Conservation (phyloP, 2,329 filamentous ascomycete species). For the Tolypocladium pustulatum region DNA sequence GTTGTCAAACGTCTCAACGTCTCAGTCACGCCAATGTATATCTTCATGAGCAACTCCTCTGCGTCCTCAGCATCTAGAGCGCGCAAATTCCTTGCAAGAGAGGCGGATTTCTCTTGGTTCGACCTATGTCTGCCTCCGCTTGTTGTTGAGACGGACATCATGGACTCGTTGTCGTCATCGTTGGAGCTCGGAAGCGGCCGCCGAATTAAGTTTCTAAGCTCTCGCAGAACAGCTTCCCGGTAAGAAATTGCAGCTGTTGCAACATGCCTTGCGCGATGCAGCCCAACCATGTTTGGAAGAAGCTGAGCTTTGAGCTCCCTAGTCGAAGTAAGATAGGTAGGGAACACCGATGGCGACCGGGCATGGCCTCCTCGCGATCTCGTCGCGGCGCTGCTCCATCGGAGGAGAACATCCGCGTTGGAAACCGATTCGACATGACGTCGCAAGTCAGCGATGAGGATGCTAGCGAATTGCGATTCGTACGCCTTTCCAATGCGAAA, state of each 20-base stretch:
- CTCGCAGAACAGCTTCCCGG: conserved; percentile 71
- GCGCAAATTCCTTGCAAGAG: conserved; percentile 78
- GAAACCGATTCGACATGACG: conserved; percentile 70
- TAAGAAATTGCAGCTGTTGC: conserved; percentile 74
- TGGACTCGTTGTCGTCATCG: conserved; percentile 87
- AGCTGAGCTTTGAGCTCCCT: conserved; percentile 62
- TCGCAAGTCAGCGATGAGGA: conserved; percentile 69
- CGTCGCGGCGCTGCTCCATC: conserved; percentile 73
- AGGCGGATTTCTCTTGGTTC: conserved; percentile 82
- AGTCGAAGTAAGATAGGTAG: conserved; percentile 67
- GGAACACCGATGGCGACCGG: conserved; percentile 58
- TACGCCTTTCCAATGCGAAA: conserved; percentile 79
- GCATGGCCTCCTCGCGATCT: conserved; percentile 58
- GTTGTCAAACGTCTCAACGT: conserved; percentile 75
- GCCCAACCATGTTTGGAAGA: conserved; percentile 59
- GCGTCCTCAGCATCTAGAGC: conserved; percentile 75
- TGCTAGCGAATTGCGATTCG: conserved; percentile 67
- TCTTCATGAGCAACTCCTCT: conserved; percentile 68
- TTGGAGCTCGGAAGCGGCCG: conserved; percentile 81
- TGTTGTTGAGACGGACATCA: conserved; percentile 73
- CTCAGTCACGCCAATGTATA: conserved; percentile 84
- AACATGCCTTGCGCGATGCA: conserved; percentile 74
- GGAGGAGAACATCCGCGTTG: conserved; percentile 61
- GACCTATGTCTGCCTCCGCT: conserved; percentile 56
- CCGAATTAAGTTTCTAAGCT: conserved; percentile 78